These are phyloP conservation scores for Chaetothyriales sp. DNA, from an alignment of 2,329 filamentous ascomycete genomes.

Conservation along the genomic window DNA sequence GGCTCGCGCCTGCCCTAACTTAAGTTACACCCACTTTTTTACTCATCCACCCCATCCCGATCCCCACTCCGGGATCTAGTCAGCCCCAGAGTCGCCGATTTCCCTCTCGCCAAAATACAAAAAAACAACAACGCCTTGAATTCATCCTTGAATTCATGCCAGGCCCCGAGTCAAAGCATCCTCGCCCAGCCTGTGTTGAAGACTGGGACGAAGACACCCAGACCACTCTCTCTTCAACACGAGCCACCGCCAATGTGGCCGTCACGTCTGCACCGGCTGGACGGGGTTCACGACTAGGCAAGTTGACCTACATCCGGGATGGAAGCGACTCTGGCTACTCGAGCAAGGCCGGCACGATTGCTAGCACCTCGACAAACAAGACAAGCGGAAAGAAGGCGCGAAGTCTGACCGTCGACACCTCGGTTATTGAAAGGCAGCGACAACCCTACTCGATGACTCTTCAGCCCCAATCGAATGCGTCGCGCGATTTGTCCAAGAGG, in stretches of 20 bases:
- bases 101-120: constrained; percentile 1
- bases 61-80: background rate
- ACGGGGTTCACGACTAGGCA: constrained; percentile 13
- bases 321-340: constrained; percentile 49
- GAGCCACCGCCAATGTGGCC: constrained; percentile 36
- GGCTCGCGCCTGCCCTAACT: constrained; percentile 2
- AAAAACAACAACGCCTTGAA: background rate
- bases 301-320: constrained; percentile 28
- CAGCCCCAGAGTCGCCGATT: constrained; percentile 2
- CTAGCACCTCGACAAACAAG: constrained; percentile 36
- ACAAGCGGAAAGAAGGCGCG: constrained; percentile 28
- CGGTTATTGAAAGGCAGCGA: constrained; percentile 15
- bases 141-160: constrained; percentile 15
- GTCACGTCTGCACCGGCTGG: constrained; percentile 34
- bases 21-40: constrained; percentile 1
- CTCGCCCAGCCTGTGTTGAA: constrained; percentile 31
- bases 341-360: constrained; percentile 40
- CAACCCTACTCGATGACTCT: constrained; percentile 6
- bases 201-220: constrained; percentile 34
- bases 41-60: background rate
- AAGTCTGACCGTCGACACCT: constrained; percentile 25
- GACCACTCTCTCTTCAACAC: constrained; percentile 31
- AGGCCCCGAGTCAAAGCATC: constrained; percentile 17
- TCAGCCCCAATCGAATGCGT: background rate
- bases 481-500: background rate